Evolutionary conservation across 768 basidiomycete species (phyloP).

Genomic region (Leccinum ochraceum): DNA sequence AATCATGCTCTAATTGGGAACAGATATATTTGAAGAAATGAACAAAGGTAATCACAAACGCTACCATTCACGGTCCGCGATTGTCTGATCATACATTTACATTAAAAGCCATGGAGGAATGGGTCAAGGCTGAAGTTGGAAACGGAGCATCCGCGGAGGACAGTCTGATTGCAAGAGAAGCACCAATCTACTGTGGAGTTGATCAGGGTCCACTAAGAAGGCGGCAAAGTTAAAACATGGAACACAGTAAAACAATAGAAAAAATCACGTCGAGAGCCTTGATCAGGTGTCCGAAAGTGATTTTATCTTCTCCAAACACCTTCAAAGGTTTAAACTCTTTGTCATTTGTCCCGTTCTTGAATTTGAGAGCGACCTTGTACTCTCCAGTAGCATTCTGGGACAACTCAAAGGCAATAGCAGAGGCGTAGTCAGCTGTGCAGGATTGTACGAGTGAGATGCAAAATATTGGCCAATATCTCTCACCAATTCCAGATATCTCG

Average conservation of each 20-base stretch:
- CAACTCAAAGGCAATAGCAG: slow-evolving; percentile 74
- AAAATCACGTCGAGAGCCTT: slow-evolving; percentile 19
- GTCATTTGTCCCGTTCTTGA: slow-evolving; percentile 72
- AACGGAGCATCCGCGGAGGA: slow-evolving; percentile 33
- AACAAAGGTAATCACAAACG: neutral
- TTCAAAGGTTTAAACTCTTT: slow-evolving; percentile 59
- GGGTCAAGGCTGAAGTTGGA: slow-evolving; percentile 31
- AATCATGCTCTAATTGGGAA: neutral
- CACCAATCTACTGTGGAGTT: slow-evolving; percentile 38
- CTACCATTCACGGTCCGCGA: neutral
- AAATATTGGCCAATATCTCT: slow-evolving; percentile 28
- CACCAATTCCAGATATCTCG: slow-evolving; percentile 64
- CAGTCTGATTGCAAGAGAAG: slow-evolving; percentile 35
- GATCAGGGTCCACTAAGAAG: slow-evolving; percentile 26
- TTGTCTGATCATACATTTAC: neutral
- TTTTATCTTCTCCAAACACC: slow-evolving; percentile 54
- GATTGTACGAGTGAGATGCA: neutral
- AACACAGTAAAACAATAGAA: neutral
- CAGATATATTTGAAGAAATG: neutral
- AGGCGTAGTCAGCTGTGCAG: slow-evolving; percentile 65
- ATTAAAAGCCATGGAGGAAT: slow-evolving; percentile 33
- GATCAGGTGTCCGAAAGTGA: slow-evolving; percentile 23
- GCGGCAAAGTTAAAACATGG: neutral
- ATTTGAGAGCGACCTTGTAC: slow-evolving; percentile 72
- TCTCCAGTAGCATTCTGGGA: slow-evolving; percentile 62